These are phyloP conservation scores for Melampsora larici-populina DNA, from an alignment of 1,284 basidiomycete genomes.

Conservation along the genomic window DNA sequence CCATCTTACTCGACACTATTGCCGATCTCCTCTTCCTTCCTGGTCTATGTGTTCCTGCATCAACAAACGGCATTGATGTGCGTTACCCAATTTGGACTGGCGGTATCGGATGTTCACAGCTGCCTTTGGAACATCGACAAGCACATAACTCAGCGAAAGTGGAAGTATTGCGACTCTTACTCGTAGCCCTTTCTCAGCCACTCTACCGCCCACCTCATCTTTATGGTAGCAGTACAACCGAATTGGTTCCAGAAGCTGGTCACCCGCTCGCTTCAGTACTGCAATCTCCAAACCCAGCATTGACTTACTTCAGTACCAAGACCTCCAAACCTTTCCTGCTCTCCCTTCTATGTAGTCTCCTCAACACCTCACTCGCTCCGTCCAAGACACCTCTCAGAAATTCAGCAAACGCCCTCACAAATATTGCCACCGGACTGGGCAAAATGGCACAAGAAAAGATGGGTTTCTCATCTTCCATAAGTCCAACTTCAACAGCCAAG, in stretches of 20 bases:
- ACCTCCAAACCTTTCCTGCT: conserved; percentile 14
- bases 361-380: conserved; percentile 37
- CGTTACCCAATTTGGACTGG: conserved; percentile 37
- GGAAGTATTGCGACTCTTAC: conserved; percentile 28
- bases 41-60: conserved; percentile 24
- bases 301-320: conserved; percentile 24
- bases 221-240: neutral
- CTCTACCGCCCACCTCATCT: conserved; percentile 32
- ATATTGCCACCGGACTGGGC: conserved; percentile 25
- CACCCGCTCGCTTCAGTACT: neutral
- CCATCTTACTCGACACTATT: conserved; percentile 30
- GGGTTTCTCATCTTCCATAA: neutral
- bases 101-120: conserved; percentile 32
- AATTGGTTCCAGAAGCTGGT: neutral
- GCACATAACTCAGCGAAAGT: conserved; percentile 35
- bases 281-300: conserved; percentile 16
- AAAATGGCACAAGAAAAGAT: conserved; percentile 32
- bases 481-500: neutral
- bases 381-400: conserved; percentile 12
- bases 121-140: conserved; percentile 27
- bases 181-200: conserved; percentile 34
- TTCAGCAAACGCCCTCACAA: conserved; percentile 21
- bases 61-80: neutral
- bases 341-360: conserved; percentile 32
- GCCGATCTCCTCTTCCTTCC: conserved; percentile 40